phyloP scores from a whole-genome alignment of 192 early-diverging fungal genomes.

The Rhizophagus sp. region DNA sequence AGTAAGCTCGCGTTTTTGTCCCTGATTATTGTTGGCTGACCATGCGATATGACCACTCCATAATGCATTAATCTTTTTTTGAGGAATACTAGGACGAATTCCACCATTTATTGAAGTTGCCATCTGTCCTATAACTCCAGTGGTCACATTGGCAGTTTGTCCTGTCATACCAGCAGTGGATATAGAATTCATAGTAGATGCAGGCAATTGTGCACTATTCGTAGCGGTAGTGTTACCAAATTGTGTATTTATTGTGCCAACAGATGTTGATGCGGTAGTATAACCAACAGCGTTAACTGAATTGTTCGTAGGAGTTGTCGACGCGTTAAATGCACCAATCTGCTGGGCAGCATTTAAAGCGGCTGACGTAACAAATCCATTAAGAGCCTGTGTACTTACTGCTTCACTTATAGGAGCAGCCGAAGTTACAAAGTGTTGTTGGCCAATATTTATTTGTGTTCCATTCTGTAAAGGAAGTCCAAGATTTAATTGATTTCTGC shows the following conservation, averaged over 20 bases:
- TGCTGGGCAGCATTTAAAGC: not conserved
- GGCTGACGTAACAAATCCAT: not conserved
- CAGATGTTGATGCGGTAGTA: not conserved
- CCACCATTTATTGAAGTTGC: not conserved
- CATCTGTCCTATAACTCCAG: not conserved
- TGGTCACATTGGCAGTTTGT: not conserved
- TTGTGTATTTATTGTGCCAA: not conserved
- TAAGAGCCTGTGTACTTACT: not conserved
- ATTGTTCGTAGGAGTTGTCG: not conserved
- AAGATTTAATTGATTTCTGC: not conserved
- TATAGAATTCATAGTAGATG: not conserved
- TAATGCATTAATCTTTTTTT: not conserved
- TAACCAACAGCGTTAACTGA: not conserved
- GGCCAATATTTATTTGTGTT: not conserved
- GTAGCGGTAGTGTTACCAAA: not conserved
- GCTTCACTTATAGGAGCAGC: not conserved
- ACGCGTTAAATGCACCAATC: not conserved
- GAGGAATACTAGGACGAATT: not conserved
- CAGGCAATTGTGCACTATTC: not conserved
- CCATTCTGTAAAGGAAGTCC: not conserved
- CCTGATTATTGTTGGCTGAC: not conserved
- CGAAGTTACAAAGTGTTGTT: not conserved
- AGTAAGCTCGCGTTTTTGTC: slow-evolving; percentile 4
- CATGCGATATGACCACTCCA: slow-evolving; percentile 19
- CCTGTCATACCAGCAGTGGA: not conserved